phyloP scores from a whole-genome alignment of 257 asterid species.

The Rauvolfia tetraphylla region DNA sequence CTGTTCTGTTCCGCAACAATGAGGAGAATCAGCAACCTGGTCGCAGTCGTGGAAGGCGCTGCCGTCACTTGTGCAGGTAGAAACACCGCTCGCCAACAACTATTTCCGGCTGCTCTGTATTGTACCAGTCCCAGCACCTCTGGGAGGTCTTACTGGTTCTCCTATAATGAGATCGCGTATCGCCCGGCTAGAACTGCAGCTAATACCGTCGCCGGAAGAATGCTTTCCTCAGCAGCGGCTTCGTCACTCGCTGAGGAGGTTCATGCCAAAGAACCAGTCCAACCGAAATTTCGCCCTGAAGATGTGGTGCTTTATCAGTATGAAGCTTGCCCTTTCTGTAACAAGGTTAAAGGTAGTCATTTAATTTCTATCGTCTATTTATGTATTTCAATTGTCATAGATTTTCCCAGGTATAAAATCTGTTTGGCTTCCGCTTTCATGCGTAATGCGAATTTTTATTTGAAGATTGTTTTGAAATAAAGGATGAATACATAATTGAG shows the following conservation, averaged over 20 bases:
- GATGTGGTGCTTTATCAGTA: slow-evolving; percentile 83
- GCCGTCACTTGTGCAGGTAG: slow-evolving; percentile 19
- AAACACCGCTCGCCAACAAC: slow-evolving; percentile 24
- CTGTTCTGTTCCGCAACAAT: slow-evolving; percentile 11
- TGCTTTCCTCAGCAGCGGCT: slow-evolving; percentile 69
- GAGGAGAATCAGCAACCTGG: slow-evolving; percentile 46
- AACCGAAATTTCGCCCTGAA: slow-evolving; percentile 39
- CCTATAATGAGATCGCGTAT: slow-evolving; percentile 32
- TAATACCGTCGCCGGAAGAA: slow-evolving; percentile 48
- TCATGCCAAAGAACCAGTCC: slow-evolving; percentile 59
- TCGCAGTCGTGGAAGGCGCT: slow-evolving; percentile 34
- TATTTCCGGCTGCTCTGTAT: slow-evolving; percentile 42
- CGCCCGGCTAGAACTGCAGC: slow-evolving; percentile 33
- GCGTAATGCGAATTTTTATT: not conserved
- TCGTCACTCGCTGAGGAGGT: slow-evolving; percentile 46
- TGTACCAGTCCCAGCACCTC: slow-evolving; percentile 33
- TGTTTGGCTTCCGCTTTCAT: not conserved
- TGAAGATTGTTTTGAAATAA: not conserved
- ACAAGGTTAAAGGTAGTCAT: slow-evolving; percentile 76
- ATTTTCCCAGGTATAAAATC: not conserved
- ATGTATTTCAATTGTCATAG: not conserved
- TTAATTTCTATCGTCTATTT: slow-evolving; percentile 7
- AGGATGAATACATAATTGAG: not conserved
- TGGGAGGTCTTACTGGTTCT: slow-evolving; percentile 52
- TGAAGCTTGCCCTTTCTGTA: slow-evolving; percentile 92